Evolutionary conservation across 352 stramenopile species (phyloP).

Genomic region (Pythium biforme): DNA sequence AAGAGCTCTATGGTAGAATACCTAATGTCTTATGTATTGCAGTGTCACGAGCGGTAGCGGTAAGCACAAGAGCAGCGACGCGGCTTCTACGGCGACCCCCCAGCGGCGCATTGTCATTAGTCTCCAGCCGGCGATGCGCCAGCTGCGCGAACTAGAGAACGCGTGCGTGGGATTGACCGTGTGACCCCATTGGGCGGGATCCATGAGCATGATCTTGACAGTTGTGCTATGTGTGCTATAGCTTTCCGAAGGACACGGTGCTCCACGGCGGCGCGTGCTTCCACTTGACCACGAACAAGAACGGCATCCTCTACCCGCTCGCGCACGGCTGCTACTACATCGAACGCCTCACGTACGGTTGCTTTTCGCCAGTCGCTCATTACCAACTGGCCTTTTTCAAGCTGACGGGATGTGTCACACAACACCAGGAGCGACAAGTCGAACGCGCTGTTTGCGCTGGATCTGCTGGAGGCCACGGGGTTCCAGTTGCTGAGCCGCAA

Average conservation of each 20-base stretch:
- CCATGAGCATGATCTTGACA: too few species aligned
- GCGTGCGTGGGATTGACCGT: constrained; percentile 49
- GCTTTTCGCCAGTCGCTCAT: too few species aligned
- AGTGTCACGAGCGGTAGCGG: neutral
- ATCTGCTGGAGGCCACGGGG: constrained; percentile 69
- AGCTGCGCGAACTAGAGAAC: constrained; percentile 53
- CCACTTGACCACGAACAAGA: constrained; percentile 52
- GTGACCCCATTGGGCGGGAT: too few species aligned
- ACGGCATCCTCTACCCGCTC: constrained; percentile 48
- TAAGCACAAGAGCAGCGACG: too few species aligned
- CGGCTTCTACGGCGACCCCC: constrained; percentile 20
- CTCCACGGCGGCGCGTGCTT: constrained; percentile 75
- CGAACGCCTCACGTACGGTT: constrained; percentile 65
- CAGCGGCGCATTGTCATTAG: constrained; percentile 55
- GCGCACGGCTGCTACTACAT: constrained; percentile 77
- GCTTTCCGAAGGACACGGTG: constrained; percentile 62
- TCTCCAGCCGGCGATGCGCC: constrained; percentile 60
- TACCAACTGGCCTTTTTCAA: too few species aligned
- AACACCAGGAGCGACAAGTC: constrained; percentile 63
- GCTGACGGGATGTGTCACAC: too few species aligned
- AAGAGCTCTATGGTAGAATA: too few species aligned
- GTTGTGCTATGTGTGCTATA: constrained; percentile 16
- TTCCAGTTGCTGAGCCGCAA: constrained; percentile 74
- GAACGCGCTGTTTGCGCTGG: constrained; percentile 60
- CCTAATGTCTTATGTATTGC: neutral